phyloP scores from a whole-genome alignment of 1,284 basidiomycete genomes.

The Rhodotorula sp. region DNA sequence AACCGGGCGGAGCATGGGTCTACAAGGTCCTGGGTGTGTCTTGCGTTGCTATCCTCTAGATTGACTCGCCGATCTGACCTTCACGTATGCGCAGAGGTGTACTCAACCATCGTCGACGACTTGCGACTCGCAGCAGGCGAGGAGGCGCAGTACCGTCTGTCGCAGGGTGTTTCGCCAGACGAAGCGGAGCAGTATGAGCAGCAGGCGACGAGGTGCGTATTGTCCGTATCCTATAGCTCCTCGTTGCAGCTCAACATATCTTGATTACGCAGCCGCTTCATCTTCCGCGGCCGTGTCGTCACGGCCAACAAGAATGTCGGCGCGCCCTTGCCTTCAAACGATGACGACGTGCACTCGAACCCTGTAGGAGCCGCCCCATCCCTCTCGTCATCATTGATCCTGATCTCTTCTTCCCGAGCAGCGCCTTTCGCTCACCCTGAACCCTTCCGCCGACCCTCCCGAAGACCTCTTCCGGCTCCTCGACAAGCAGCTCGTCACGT shows the following conservation, averaged over 20 bases:
- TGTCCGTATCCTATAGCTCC: background rate
- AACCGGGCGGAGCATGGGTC: background rate
- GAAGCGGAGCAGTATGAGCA: slow-evolving; percentile 3
- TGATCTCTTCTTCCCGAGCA: background rate
- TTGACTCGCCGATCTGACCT: too few relatives aligned
- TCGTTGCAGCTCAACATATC: background rate
- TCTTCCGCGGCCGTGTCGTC: slow-evolving; percentile 3
- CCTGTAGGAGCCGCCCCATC: background rate
- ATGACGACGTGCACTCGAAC: background rate
- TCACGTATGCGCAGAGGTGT: background rate
- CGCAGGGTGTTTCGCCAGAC: background rate
- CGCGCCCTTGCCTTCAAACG: background rate
- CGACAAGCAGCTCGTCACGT: slow-evolving; percentile 8
- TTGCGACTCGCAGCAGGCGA: background rate
- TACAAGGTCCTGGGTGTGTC: slow-evolving; percentile 14
- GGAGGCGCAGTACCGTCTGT: background rate
- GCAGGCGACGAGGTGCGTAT: slow-evolving; percentile 1
- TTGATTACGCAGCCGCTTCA: slow-evolving; percentile 2
- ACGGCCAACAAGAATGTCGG: slow-evolving; percentile 4
- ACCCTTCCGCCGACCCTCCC: background rate
- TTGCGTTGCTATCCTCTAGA: background rate
- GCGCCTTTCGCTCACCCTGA: background rate
- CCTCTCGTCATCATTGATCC: background rate
- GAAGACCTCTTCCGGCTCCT: slow-evolving; percentile 14
- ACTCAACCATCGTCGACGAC: slow-evolving; percentile 13